Evolutionary conservation across 495 filamentous ascomycete species (phyloP).

Genomic region (Penicillium desertorum): DNA sequence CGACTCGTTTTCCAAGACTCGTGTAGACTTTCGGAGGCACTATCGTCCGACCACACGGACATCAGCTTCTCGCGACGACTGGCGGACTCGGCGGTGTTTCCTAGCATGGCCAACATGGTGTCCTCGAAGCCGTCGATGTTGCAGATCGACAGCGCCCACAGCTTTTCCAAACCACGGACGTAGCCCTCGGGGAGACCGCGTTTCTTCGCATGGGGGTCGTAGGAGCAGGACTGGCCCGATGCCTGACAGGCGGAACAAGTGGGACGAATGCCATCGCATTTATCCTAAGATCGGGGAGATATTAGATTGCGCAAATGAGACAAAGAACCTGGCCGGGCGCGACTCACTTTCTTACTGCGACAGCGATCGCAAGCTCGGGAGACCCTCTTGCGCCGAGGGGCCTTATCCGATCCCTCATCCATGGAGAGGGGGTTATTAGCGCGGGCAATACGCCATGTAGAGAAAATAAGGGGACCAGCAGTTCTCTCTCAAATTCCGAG

Average conservation of each 20-base stretch:
- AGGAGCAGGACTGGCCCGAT: conserved; percentile 62
- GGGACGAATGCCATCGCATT: conserved; percentile 67
- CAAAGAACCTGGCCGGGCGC: not conserved
- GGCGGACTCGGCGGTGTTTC: conserved; percentile 38
- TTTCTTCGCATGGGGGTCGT: conserved; percentile 69
- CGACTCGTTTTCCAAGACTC: conserved; percentile 58
- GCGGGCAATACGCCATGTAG: conserved; percentile 31
- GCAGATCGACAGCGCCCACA: conserved; percentile 47
- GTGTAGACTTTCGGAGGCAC: conserved; percentile 53
- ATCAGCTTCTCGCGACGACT: conserved; percentile 36
- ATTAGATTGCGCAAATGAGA: conserved; percentile 3
- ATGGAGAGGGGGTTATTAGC: conserved; percentile 37
- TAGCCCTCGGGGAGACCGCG: conserved; percentile 57
- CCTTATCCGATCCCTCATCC: conserved; percentile 49
- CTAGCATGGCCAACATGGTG: conserved; percentile 46
- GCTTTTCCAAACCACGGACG: conserved; percentile 46
- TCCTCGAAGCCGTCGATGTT: conserved; percentile 52
- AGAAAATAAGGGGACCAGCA: not conserved
- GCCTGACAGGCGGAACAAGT: conserved; percentile 63
- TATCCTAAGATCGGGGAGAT: conserved; percentile 45
- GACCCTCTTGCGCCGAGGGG: conserved; percentile 60
- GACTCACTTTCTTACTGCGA: conserved; percentile 56
- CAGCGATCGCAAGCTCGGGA: conserved; percentile 72
- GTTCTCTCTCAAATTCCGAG: not conserved
- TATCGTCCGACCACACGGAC: conserved; percentile 51